These are phyloP conservation scores for Geoglossum glabrum DNA, from an alignment of 495 filamentous ascomycete genomes.

Conservation along the genomic window DNA sequence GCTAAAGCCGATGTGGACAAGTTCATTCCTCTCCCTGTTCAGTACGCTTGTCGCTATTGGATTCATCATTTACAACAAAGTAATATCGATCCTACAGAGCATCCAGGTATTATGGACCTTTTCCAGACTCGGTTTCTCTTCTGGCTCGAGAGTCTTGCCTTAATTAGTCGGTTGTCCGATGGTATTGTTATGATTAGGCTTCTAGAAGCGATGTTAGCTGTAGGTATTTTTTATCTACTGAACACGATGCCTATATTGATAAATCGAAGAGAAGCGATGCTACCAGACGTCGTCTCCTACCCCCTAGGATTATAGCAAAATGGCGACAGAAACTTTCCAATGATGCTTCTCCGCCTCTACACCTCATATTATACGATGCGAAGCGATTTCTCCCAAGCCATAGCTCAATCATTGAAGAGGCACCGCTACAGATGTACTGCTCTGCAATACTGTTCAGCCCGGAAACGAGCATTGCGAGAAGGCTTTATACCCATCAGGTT, in stretches of 20 bases:
- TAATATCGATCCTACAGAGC: conserved; percentile 7
- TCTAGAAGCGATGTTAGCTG: background rate
- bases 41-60: conserved; percentile 11
- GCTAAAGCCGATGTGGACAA: conserved; percentile 8
- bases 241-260: no score
- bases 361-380: conserved; percentile 17
- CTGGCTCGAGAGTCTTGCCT: background rate
- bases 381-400: conserved; percentile 17
- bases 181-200: background rate
- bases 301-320: no score
- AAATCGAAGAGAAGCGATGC: no score
- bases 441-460: background rate
- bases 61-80: background rate
- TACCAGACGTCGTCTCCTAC: no score
- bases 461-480: background rate
- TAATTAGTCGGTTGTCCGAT: background rate
- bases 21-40: conserved; percentile 15
- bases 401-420: conserved; percentile 3
- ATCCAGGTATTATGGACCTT: background rate
- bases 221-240: background rate
- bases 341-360: background rate
- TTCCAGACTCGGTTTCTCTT: background rate
- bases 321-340: no score
- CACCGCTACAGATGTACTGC: background rate
- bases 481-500: conserved; percentile 3